A percentile compares a stretch with the other conserved stretches of the same genome.
phyloP scores from a whole-genome alignment of 1,139 yeast genomes.

The Pichia sp. region DNA sequence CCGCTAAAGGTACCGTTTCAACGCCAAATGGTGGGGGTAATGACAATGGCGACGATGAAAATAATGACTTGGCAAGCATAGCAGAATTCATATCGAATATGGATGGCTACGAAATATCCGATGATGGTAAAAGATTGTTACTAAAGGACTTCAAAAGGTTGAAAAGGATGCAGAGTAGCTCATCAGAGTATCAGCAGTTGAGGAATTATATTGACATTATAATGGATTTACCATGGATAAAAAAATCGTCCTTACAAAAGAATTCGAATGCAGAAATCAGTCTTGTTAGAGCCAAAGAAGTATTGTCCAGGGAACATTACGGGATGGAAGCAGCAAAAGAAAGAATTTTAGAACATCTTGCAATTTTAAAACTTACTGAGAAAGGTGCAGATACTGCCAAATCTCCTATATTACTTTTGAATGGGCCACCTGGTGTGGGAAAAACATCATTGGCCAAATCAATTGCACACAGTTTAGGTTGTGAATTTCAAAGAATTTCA shows the following conservation, averaged over 20 bases:
- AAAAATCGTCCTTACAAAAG: conserved; percentile 15
- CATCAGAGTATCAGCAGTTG: conserved; percentile 72
- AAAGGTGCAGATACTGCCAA: conserved; percentile 12
- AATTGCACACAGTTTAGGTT: conserved; percentile 72
- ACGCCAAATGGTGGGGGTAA: too few relatives aligned
- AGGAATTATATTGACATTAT: conserved; percentile 69
- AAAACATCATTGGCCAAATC: conserved; percentile 88
- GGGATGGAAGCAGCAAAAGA: conserved; percentile 81
- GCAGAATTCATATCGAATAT: conserved; percentile 43
- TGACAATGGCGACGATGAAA: conserved; percentile 43
- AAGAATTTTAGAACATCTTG: conserved; percentile 75
- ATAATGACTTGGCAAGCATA: conserved; percentile 44
- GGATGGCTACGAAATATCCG: conserved; percentile 35
- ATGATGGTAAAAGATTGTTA: conserved; percentile 56
- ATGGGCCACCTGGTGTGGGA: conserved; percentile 97
- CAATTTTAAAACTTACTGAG: conserved; percentile 58
- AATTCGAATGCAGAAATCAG: conserved; percentile 39
- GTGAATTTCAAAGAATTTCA: conserved; percentile 79
- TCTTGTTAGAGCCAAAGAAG: conserved; percentile 50
- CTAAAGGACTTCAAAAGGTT: conserved; percentile 62
- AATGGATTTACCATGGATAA: conserved; percentile 63
- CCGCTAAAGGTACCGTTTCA: too few relatives aligned
- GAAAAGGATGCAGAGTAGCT: conserved; percentile 59
- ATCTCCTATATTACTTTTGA: conserved; percentile 74
- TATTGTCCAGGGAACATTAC: conserved; percentile 76